A percentile compares a stretch with the other conserved stretches of the same genome.
These are phyloP conservation scores for Microthlaspi erraticum DNA, from an alignment of 345 rosid genomes.

Conservation along the genomic window DNA sequence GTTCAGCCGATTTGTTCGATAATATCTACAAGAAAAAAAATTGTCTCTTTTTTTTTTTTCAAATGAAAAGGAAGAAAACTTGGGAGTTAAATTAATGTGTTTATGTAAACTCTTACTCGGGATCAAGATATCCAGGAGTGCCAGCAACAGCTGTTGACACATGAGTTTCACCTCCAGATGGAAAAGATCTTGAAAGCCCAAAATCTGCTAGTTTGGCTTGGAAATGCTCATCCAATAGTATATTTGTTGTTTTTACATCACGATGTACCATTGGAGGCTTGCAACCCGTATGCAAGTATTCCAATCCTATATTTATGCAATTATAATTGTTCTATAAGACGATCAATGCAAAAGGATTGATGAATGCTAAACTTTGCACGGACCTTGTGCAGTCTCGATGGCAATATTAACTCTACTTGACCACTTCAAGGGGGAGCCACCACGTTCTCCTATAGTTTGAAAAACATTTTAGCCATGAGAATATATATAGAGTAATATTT, in stretches of 20 bases:
- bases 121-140: conserved; percentile 54
- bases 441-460: conserved; percentile 13
- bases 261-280: conserved; percentile 50
- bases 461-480: no score
- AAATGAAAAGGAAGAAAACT: neutral
- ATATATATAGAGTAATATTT: neutral
- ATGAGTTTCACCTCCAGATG: conserved; percentile 35
- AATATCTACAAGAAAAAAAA: conserved; percentile 37
- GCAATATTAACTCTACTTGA: conserved; percentile 10
- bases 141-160: conserved; percentile 27
- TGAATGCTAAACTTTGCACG: neutral
- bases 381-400: conserved; percentile 31
- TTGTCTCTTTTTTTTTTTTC: no score
- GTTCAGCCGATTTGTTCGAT: conserved; percentile 32
- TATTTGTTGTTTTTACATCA: conserved; percentile 52
- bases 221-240: conserved; percentile 42
- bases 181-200: conserved; percentile 47
- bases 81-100: neutral
- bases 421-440: conserved; percentile 2
- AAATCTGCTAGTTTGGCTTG: conserved; percentile 53
- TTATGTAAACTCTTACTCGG: conserved; percentile 41
- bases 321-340: neutral
- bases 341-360: neutral
- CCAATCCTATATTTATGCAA: conserved; percentile 39
- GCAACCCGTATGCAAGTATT: conserved; percentile 52